phyloP scores from a whole-genome alignment of 371 early-diverging fungal genomes.

The Mortierella sp. region DNA sequence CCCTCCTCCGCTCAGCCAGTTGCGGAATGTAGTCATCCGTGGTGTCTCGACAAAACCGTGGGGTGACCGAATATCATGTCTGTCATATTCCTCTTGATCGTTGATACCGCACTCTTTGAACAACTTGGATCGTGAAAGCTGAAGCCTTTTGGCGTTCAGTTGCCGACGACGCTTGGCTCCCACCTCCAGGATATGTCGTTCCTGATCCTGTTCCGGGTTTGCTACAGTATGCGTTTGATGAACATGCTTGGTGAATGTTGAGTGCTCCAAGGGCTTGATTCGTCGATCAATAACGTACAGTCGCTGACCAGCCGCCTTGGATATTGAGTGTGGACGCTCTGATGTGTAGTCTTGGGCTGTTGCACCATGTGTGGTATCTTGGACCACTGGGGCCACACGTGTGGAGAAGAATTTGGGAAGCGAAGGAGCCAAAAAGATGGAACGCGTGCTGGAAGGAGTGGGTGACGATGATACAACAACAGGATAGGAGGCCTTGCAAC shows the following conservation, averaged over 20 bases:
- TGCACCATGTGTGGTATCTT: neutral
- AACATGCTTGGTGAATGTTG: neutral
- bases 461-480: neutral
- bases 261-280: neutral
- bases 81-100: neutral
- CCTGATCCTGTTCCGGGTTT: neutral
- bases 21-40: slow-evolving; percentile 9
- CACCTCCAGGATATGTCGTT: neutral
- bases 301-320: neutral
- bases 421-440: slow-evolving; percentile 4
- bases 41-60: slow-evolving; percentile 1
- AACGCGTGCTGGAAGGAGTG: slow-evolving; percentile 4
- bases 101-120: neutral
- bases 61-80: slow-evolving; percentile 15
- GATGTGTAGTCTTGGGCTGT: neutral
- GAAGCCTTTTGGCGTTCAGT: neutral
- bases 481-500: slow-evolving; percentile 17
- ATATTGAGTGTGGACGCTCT: neutral
- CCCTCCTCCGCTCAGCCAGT: slow-evolving; percentile 4
- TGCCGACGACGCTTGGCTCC: neutral
- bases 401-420: neutral
- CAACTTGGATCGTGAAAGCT: neutral
- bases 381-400: slow-evolving; percentile 2
- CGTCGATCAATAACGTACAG: too few species aligned
- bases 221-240: neutral